A percentile compares a stretch with the other conserved stretches of the same genome.
Conservation (phyloP, 768 basidiomycete genomes). For the Cystofilobasidium macerans region DNA sequence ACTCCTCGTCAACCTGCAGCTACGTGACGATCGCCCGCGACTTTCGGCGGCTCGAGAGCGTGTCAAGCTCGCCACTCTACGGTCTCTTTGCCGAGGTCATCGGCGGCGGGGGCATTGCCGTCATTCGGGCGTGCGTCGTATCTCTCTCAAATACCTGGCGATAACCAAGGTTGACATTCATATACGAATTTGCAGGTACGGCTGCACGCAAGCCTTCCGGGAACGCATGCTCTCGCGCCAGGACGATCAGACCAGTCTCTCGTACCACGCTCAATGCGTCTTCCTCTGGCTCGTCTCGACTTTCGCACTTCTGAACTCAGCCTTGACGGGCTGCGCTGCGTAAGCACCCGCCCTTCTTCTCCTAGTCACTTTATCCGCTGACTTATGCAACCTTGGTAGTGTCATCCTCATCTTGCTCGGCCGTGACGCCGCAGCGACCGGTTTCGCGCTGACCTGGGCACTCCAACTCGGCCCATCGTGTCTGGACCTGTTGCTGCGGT, state of each 20-base stretch:
- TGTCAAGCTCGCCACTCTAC: conserved; percentile 47
- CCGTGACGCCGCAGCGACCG: conserved; percentile 69
- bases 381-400: conserved; percentile 29
- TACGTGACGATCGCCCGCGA: conserved; percentile 38
- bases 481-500: conserved; percentile 46
- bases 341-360: no score
- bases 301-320: conserved; percentile 68
- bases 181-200: conserved; percentile 7
- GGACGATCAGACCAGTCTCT: conserved; percentile 8
- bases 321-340: conserved; percentile 59
- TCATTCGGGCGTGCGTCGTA: conserved; percentile 77
- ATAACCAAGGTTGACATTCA: not conserved
- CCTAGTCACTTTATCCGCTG: not conserved
- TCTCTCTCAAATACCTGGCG: conserved; percentile 49
- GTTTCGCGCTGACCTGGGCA: conserved; percentile 77
- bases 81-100: conserved; percentile 50
- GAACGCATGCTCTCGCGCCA: conserved; percentile 28
- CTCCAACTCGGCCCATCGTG: conserved; percentile 62
- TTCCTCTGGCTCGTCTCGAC: conserved; percentile 84
- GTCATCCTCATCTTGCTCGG: conserved; percentile 56
- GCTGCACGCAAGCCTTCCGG: conserved; percentile 28
- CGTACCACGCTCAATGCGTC: conserved; percentile 39
- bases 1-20: not conserved
- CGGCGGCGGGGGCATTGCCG: conserved; percentile 41
- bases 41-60: conserved; percentile 41